phyloP scores from a whole-genome alignment of 768 basidiomycete genomes.

The Leccinellum albellum region DNA sequence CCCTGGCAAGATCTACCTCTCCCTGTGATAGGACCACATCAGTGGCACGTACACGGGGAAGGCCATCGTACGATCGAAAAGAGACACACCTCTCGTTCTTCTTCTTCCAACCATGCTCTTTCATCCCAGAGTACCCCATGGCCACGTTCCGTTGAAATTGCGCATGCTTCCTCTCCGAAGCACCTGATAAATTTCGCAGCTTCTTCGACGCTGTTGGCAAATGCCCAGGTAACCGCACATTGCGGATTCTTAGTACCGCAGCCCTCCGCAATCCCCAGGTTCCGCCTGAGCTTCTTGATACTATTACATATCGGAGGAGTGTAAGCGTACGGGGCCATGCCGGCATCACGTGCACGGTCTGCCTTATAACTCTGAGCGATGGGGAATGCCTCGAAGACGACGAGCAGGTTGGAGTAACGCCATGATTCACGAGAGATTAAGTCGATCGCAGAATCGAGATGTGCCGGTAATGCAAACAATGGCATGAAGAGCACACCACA shows the following conservation, averaged over 20 bases:
- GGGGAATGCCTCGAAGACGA: conserved; percentile 69
- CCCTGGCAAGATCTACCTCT: conserved; percentile 52
- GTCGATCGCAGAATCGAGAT: conserved; percentile 41
- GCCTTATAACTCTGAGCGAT: conserved; percentile 36
- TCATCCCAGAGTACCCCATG: conserved; percentile 47
- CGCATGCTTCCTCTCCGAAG: conserved; percentile 58
- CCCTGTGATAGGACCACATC: conserved; percentile 39
- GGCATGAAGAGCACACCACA: conserved; percentile 51
- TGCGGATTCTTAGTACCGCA: conserved; percentile 45
- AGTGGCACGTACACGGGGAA: conserved; percentile 11
- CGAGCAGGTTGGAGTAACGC: conserved; percentile 50
- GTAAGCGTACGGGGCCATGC: conserved; percentile 41
- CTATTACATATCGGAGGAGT: conserved; percentile 67
- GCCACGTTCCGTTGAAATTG: conserved; percentile 39
- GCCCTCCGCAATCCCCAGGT: conserved; percentile 59
- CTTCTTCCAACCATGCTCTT: conserved; percentile 60
- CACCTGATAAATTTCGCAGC: conserved; percentile 52
- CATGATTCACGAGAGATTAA: conserved; percentile 57
- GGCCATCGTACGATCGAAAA: conserved; percentile 6
- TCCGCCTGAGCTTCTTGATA: conserved; percentile 62
- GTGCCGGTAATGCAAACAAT: conserved; percentile 46
- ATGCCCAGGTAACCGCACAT: conserved; percentile 51
- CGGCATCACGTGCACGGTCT: conserved; percentile 5
- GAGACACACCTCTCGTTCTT: conserved; percentile 46
- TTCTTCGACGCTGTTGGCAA: conserved; percentile 57